Evolutionary conservation across 106 monocot species (phyloP), one percentile per base, ranked within the genome.

Genomic region (Dendrobium catenatum): DNA sequence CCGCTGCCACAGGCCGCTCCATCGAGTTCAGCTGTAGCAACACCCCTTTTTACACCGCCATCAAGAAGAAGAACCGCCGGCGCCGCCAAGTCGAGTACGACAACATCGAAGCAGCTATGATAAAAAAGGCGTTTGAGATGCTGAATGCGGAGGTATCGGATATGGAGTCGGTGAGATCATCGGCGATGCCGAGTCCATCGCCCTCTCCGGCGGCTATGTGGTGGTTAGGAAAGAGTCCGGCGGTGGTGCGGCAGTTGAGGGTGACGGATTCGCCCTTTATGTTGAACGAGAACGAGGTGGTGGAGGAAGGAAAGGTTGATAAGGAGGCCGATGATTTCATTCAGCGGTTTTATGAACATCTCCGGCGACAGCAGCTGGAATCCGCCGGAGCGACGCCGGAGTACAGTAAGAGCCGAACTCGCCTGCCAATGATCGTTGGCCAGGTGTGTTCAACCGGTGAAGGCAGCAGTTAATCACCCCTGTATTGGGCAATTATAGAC

Each of bases 1-100:
- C 54, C 77, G 54, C 58, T 10, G 40, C 81, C 72, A 64, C 46
- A 6, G 46, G 9, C 46, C 46, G 9, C 46, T 46, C 46, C 51
- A 83, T 91, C 7, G 83, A 94, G 83, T 91, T 91, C 86, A 91
- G 91, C 85, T 91, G 94, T 81, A 86, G 85, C 88, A 89, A 82
- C 87, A 94, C 89, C 54, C 91, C 94, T 75, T 61, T 74, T 76
- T 43, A 77, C 64, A 8, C 22, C 77, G 16, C 76, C 80, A 5
- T 75, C 44, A 82, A 54, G 40, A 31, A 26, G 4, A 46, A 22
- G 22, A 20, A 42, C 19, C 81, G 43, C 46, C 81, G 44, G 42
- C 80, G 54, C 70, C 73, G 56, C 18, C 13, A 59, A 19, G 4
- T 26, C 33, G 16, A 75, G 55, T 27, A 31, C 77, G 16, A 67